Evolutionary conservation across 2,329 filamentous ascomycete genomes (phyloP).

Genomic region (Chaetomium globosum): DNA sequence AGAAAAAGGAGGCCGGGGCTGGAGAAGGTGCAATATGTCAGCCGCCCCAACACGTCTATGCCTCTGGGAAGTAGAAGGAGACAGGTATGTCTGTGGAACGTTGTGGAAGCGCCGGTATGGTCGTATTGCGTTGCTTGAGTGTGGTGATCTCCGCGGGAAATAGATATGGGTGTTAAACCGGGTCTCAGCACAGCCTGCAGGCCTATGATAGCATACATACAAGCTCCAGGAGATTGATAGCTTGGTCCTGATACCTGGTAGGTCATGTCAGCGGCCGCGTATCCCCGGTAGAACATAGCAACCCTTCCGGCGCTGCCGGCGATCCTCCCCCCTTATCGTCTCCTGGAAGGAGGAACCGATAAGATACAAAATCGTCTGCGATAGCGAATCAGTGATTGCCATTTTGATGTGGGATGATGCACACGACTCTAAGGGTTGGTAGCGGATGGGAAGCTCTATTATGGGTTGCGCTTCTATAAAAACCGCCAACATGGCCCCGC

Average conservation of each 20-base stretch:
- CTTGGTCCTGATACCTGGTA: too few relatives aligned
- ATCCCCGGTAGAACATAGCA: background rate
- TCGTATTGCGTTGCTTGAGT: background rate
- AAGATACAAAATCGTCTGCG: background rate
- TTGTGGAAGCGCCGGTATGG: background rate
- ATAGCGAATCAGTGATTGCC: background rate
- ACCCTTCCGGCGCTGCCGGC: background rate
- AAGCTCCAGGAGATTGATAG: too few relatives aligned
- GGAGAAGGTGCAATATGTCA: background rate
- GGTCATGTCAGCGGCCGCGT: background rate
- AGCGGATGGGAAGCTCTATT: background rate
- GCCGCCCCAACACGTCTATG: background rate
- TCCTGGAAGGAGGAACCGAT: background rate
- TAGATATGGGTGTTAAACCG: background rate
- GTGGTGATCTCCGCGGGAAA: conserved; percentile 15
- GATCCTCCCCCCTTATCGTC: background rate
- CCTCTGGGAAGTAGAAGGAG: background rate
- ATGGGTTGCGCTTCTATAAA: background rate
- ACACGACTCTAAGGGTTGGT: background rate
- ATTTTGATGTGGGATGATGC: background rate
- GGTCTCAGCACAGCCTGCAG: background rate
- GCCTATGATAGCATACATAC: background rate
- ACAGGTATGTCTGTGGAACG: background rate
- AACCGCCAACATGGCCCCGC: background rate
- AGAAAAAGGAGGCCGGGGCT: background rate